Evolutionary conservation across 164 flowering plant species (phyloP), one percentile per base, ranked within the genome.

Genomic region (Piper betle): DNA sequence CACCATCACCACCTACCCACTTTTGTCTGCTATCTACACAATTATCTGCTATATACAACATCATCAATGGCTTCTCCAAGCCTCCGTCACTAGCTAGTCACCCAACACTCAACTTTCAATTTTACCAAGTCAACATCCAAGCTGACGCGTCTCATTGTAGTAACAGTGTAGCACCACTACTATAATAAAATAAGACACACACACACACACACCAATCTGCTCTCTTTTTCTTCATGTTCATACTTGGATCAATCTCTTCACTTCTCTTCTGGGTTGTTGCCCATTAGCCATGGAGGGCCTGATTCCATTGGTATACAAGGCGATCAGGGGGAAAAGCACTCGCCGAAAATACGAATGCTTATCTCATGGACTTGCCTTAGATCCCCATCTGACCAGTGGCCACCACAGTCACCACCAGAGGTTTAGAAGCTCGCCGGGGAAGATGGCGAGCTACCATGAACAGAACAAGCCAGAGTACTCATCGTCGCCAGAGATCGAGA

Each of bases 271-370:
- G 11, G 15, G 10, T 6, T 15, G 1, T 15, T 46, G 12, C 50
- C 0, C 15, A 46, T 46, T 46, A 2, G 50, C 11, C 50, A 60
- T 66, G 69, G 69, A 66, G 64, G 69, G 69, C 16, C 46, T 66
- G 55, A 60, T 66, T 50, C 69, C 69, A 4, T 42, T 66, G 54
- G 43, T 66, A 15, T 60, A 20, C 64, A 16, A 53, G 46, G 64
- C 59, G 18, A 55, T 66, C 60, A 66, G 55, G 69, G 61, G 42
- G 39, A 60, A 37, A 60, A 60, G 55, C 37, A 56, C 64, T 39
- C 61, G 55, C 17, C 55, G 60, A 41, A 60, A 61, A 19, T 66
- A 66, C 55, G 43, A 43, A n/a, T 66, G 64, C 48, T 42, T 66
- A 20, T 54, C 64, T 2, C 59, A 60, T 5, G 69, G 69, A n/a